Evolutionary conservation across 1,284 basidiomycete species (phyloP).

Genomic region (Grifola frondosa): DNA sequence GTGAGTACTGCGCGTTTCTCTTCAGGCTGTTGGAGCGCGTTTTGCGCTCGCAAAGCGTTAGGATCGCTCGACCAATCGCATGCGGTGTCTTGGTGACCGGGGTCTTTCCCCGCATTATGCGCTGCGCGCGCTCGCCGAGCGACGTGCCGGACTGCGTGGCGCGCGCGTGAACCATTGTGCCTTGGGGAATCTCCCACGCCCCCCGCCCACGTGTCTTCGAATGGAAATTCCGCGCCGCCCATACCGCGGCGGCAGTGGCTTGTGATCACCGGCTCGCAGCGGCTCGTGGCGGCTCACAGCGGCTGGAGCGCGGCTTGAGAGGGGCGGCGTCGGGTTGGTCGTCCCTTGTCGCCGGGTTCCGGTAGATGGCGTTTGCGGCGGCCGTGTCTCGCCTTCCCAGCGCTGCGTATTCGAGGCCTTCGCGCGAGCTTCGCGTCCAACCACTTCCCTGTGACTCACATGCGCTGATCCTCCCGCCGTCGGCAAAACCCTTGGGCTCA

Average conservation of each 20-base stretch:
- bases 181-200: constrained; percentile 18
- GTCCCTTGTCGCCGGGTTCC: neutral
- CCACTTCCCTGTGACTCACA: too few species aligned
- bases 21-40: neutral
- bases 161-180: constrained; percentile 14
- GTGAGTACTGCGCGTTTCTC: too few species aligned
- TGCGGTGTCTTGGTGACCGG: constrained; percentile 13
- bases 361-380: too few species aligned
- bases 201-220: constrained; percentile 28
- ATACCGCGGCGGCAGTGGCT: constrained; percentile 5
- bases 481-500: too few species aligned
- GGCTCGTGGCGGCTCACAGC: constrained; percentile 1
- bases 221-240: constrained; percentile 19
- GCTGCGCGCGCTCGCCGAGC: neutral
- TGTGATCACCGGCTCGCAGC: neutral
- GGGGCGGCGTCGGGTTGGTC: neutral
- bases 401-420: neutral
- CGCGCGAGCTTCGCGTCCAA: too few species aligned
- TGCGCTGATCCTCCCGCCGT: too few species aligned
- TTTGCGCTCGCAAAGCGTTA: neutral
- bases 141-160: constrained; percentile 15
- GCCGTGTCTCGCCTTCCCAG: neutral
- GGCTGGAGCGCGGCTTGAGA: neutral
- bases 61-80: neutral
- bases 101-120: neutral